Conservation (phyloP, 208 protist genomes). For the Naegleria gruberi region DNA sequence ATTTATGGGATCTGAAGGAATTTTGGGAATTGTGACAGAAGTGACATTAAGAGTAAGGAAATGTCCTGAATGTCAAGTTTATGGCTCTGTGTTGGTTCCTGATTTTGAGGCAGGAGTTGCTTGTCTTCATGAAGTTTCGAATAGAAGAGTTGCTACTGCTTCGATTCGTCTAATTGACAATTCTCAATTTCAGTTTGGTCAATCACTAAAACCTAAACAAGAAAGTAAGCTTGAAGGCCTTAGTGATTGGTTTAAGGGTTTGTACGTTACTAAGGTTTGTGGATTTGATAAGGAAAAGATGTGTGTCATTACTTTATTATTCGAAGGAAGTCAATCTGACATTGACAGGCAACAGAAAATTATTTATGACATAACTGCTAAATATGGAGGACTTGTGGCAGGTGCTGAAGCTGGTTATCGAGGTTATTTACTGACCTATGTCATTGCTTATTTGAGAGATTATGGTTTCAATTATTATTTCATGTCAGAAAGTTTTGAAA, state of each 20-base stretch:
- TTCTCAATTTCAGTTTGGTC: constrained; percentile 42
- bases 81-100: constrained; percentile 43
- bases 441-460: constrained; percentile 53
- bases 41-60: constrained; percentile 72
- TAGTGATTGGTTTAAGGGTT: constrained; percentile 28
- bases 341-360: constrained; percentile 28
- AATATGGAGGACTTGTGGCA: constrained; percentile 26
- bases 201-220: constrained; percentile 39
- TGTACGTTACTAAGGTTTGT: constrained; percentile 25
- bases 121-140: constrained; percentile 41
- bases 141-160: constrained; percentile 27
- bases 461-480: constrained; percentile 41
- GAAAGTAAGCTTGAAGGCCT: background rate
- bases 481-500: constrained; percentile 47
- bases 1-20: constrained; percentile 78
- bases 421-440: constrained; percentile 46
- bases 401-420: constrained; percentile 38
- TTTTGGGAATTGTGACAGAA: constrained; percentile 83
- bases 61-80: constrained; percentile 64
- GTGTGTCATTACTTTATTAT: constrained; percentile 35
- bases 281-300: constrained; percentile 37
- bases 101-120: constrained; percentile 44
- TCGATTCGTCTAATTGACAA: constrained; percentile 48
- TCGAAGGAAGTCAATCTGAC: constrained; percentile 36
- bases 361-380: constrained; percentile 25